Conservation (phyloP, 768 basidiomycete species). For the Amanita polypyramis region DNA sequence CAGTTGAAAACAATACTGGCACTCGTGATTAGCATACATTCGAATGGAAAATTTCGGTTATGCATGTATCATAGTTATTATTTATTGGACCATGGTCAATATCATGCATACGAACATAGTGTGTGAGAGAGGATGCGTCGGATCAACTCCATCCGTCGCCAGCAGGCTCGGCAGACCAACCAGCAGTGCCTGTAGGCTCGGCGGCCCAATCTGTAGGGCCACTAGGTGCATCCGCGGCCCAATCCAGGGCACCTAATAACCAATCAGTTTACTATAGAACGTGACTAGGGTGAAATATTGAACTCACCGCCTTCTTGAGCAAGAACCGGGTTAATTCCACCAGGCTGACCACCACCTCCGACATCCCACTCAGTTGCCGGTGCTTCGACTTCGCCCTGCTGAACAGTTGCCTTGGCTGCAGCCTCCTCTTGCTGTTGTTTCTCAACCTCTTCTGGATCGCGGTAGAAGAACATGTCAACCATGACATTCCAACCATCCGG, state of each 20-base stretch:
- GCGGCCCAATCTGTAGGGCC: constrained; percentile 76
- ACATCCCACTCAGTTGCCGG: constrained; percentile 66
- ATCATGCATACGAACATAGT: background rate
- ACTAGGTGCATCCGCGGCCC: constrained; percentile 59
- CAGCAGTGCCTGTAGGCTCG: constrained; percentile 47
- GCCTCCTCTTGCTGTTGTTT: constrained; percentile 94
- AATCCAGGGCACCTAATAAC: constrained; percentile 62
- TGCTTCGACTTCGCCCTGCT: constrained; percentile 41
- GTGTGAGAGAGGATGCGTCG: background rate
- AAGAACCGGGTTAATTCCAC: constrained; percentile 69
- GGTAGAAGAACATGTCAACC: constrained; percentile 99
- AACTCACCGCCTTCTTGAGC: constrained; percentile 47
- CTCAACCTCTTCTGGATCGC: constrained; percentile 98
- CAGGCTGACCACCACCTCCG: constrained; percentile 55
- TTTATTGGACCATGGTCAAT: background rate
- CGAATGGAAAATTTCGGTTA: background rate
- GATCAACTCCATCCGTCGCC: constrained; percentile 31
- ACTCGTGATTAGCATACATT: too few relatives aligned
- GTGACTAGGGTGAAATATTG: constrained; percentile 1
- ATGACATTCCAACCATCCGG: constrained; percentile 95
- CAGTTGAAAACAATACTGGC: background rate
- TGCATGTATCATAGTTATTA: background rate
- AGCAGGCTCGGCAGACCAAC: constrained; percentile 22
- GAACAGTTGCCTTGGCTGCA: constrained; percentile 68
- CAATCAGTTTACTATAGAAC: background rate